phyloP scores from a whole-genome alignment of 1,284 basidiomycete species.

The Trichosporon asahii region DNA sequence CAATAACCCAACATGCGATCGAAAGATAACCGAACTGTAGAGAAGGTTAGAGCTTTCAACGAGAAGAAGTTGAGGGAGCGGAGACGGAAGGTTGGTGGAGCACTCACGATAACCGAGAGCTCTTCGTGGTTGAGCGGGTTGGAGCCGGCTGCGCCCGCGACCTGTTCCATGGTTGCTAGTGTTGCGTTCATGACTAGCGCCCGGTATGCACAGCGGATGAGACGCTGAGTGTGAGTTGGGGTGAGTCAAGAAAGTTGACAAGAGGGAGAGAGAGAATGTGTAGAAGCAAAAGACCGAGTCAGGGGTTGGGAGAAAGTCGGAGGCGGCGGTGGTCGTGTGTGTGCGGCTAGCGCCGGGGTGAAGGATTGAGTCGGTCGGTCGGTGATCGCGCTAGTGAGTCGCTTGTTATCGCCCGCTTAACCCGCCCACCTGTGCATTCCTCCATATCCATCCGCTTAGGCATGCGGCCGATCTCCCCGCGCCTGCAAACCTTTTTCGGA shows the following conservation, averaged over 20 bases:
- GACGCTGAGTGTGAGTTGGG: not conserved
- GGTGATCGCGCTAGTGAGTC: not conserved
- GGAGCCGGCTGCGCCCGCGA: not conserved
- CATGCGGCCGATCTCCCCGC: not conserved
- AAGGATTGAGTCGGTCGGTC: not conserved
- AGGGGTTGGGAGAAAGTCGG: not conserved
- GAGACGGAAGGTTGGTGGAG: not conserved
- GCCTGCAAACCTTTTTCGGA: not conserved
- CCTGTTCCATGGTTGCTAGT: not conserved
- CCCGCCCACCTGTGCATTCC: not conserved
- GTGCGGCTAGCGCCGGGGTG: not conserved
- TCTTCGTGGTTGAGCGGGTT: slow-evolving; percentile 11
- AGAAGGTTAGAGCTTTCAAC: not conserved
- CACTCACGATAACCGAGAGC: slow-evolving; percentile 46
- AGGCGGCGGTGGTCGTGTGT: not conserved
- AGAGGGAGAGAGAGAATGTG: not conserved
- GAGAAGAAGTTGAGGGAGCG: not conserved
- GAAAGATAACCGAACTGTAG: slow-evolving; percentile 26
- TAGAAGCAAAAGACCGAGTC: not conserved
- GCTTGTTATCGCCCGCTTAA: not conserved
- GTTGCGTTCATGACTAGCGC: not conserved
- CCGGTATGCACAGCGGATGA: not conserved
- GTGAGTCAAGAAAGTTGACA: not conserved
- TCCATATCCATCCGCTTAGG: not conserved
- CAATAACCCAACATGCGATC: slow-evolving; percentile 41